A percentile compares a stretch with the other conserved stretches of the same genome.
These are phyloP conservation scores for Phytopythium boreale DNA, from an alignment of 352 stramenopile species.

Conservation along the genomic window DNA sequence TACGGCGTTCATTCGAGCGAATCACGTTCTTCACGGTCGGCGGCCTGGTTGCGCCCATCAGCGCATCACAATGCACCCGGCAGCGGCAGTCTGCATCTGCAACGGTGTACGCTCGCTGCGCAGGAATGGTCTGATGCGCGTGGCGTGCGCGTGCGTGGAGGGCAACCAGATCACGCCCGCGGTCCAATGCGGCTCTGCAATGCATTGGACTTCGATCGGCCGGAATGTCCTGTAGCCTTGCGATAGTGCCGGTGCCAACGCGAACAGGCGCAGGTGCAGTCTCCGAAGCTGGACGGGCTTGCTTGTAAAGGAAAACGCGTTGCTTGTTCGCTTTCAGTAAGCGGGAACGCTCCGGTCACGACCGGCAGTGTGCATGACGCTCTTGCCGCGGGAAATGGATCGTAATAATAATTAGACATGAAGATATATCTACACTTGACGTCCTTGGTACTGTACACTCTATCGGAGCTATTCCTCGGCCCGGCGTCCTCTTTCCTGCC, in stretches of 20 bases:
- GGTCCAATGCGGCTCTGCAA: background rate
- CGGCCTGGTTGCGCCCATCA: background rate
- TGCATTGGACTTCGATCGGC: no score
- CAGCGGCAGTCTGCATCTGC: background rate
- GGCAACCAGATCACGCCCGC: background rate
- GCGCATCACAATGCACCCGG: background rate
- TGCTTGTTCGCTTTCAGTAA: no score
- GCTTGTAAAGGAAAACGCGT: no score
- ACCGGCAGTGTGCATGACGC: no score
- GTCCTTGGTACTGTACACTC: slow-evolving; percentile 3
- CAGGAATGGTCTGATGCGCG: background rate
- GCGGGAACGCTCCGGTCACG: no score
- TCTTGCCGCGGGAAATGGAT: background rate
- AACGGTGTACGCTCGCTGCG: background rate
- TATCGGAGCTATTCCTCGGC: background rate
- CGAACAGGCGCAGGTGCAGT: no score
- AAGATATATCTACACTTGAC: background rate
- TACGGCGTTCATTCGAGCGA: no score
- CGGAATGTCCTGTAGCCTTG: no score
- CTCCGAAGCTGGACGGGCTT: no score
- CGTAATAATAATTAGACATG: background rate
- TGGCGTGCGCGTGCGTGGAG: slow-evolving; percentile 8
- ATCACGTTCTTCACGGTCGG: no score
- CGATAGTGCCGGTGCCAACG: no score
- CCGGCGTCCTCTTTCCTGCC: background rate